phyloP scores from a whole-genome alignment of 2,329 filamentous ascomycete species.

The Aspergillus ibericus region DNA sequence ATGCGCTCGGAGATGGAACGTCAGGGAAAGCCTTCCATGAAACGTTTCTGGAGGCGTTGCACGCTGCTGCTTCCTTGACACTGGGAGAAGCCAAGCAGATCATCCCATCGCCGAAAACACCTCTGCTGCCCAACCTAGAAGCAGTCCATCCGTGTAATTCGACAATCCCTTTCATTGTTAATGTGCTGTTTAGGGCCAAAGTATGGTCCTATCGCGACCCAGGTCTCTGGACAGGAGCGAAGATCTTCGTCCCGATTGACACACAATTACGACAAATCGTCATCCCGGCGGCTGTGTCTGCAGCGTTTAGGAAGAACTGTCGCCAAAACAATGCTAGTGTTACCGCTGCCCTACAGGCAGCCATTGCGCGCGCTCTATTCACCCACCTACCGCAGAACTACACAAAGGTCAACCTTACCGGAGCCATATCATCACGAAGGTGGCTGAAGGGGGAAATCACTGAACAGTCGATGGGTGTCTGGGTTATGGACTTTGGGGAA shows the following conservation, averaged over 20 bases:
- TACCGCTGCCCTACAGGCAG: conserved; percentile 42
- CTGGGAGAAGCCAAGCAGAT: conserved; percentile 20
- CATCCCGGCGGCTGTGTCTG: conserved; percentile 32
- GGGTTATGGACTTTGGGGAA: conserved; percentile 37
- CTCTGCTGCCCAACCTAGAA: conserved; percentile 45
- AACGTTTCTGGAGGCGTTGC: conserved; percentile 41
- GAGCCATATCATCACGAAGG: conserved; percentile 41
- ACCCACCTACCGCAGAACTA: conserved; percentile 29
- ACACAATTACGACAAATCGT: conserved; percentile 33
- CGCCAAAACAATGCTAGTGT: conserved; percentile 42
- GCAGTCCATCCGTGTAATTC: conserved; percentile 41
- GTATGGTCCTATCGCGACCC: conserved; percentile 30
- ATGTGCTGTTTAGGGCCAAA: conserved; percentile 34
- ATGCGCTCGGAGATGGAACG: conserved; percentile 49
- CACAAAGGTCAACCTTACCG: conserved; percentile 32
- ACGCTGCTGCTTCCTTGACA: conserved; percentile 13
- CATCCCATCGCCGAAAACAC: conserved; percentile 24
- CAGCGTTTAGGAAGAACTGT: conserved; percentile 32
- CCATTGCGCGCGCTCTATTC: conserved; percentile 43
- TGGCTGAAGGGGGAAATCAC: conserved; percentile 38
- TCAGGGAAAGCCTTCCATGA: conserved; percentile 49
- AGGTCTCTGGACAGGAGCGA: conserved; percentile 39
- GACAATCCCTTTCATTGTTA: conserved; percentile 37
- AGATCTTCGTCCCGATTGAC: conserved; percentile 23
- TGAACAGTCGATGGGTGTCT: conserved; percentile 41